Base-by-base conservation (phyloP, 2,329 filamentous ascomycete species). In the Geosmithia morbida region DNA sequence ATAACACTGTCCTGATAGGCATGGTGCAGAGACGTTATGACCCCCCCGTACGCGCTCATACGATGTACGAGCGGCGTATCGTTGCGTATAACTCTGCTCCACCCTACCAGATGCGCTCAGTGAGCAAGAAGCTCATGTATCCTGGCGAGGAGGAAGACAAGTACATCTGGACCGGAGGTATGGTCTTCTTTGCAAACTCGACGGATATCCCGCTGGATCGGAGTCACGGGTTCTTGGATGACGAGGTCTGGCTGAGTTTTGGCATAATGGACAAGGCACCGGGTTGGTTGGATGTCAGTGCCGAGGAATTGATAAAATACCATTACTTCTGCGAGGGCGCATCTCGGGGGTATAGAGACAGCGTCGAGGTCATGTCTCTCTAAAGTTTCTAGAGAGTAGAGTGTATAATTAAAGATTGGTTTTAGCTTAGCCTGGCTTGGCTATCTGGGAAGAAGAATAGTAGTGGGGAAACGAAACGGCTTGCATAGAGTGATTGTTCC, bases 211-310 rank as follows among this genome's bases (percentile, higher is more conserved):
- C 43, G n/a, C 6, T 10, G 5, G 26, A 45, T 33, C 19, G 43
- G 43, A 45, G 22, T 19, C 47, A 48, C 16, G 47, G 47, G 14
- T 48, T 41, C 43, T 43, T 48, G 14, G 43, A 48, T 37, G 47
- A 48, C 29, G 47, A 48, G 47, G 33, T 48, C 19, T 46, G 43
- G 43, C 20, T 48, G 14, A 46, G 47, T 26, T 48, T 48, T 39
- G 47, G 47, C 40, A 48, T 48, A 14, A 26, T 22, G 37, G 47
- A 48, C 18, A 26, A 30, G 17, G 30, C 22, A 8, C 40, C 42
- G 3, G 47, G 47, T 2, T 48, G 47, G 47, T 33, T 48, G n/a
- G 47, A 48, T 19, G 43, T 48, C 33, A 17, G 22, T 1, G 47
- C 47, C 3, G 16, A 7, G 10, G 47, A 48, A 3, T 39, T 48